Conservation (phyloP, 2,329 filamentous ascomycete species). For the Huntiella omanensis region DNA sequence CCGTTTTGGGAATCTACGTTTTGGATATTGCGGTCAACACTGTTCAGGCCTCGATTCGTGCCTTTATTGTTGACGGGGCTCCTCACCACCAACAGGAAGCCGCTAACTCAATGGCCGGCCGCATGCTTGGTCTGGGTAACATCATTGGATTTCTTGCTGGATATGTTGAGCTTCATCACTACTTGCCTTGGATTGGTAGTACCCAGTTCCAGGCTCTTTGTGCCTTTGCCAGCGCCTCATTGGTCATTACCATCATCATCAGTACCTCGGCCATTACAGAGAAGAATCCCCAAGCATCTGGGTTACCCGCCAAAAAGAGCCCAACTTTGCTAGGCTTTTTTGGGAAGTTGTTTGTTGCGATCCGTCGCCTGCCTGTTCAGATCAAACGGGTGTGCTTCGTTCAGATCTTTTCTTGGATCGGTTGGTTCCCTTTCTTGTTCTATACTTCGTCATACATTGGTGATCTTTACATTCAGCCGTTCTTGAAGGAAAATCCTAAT, state of each 20-base stretch:
- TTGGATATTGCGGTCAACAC: conserved; percentile 93
- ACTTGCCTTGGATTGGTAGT: conserved; percentile 62
- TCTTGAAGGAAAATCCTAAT: conserved; percentile 56
- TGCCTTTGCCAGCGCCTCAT: conserved; percentile 58
- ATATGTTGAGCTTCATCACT: conserved; percentile 57
- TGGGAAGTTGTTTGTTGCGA: conserved; percentile 53
- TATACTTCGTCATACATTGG: conserved; percentile 90
- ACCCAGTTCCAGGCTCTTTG: conserved; percentile 90
- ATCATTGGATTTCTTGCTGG: conserved; percentile 81
- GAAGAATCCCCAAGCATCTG: conserved; percentile 44
- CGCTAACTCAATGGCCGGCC: conserved; percentile 86
- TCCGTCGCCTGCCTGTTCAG: conserved; percentile 62
- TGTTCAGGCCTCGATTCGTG: conserved; percentile 80
- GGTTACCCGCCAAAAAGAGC: conserved; percentile 24
- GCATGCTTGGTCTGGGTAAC: conserved; percentile 72
- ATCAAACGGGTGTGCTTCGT: conserved; percentile 66
- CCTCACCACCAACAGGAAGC: conserved; percentile 85
- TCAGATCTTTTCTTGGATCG: conserved; percentile 79
- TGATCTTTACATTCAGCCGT: conserved; percentile 78
- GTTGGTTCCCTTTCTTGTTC: conserved; percentile 89
- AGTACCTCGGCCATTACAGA: conserved; percentile 55
- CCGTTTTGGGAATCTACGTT: conserved; percentile 73
- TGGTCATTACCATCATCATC: conserved; percentile 49
- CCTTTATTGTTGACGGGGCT: conserved; percentile 84
- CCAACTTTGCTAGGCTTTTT: conserved; percentile 64